Evolutionary conservation across 2,329 filamentous ascomycete genomes (phyloP), one percentile per base, ranked within the genome.

Genomic region (Sclerotinia sclerotiorum): DNA sequence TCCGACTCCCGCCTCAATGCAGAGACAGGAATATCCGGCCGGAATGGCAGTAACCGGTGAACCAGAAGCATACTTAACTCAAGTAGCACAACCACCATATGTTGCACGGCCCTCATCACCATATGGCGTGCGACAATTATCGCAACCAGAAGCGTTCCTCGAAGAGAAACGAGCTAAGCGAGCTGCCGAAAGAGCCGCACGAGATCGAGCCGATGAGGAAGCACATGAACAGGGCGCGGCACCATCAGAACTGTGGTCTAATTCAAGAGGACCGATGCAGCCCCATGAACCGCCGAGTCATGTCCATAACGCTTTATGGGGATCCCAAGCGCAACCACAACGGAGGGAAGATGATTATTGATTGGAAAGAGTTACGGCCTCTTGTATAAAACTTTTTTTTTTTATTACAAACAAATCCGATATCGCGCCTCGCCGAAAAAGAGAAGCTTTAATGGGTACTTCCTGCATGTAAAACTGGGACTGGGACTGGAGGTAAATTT

Each of bases 61-160:
- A 5, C 72, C 73, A 56, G 67, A 69, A 29, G 55, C 71, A n/a
- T 75, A 76, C 66, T 65, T 72, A 17, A 73, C 69, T 52, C 73
- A 73, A 29, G 69, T 69, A 17, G 57, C 68, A 55, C 46, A 46
- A 19, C 42, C 48, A 32, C 69, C 67, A 10, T 72, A 72, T 51
- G 42, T 46, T 17, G 62, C 48, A 17, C 56, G 56, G 15, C 48
- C 56, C 8, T 5, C 39, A 17, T 62, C 55, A 29, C 57, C 68
- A 19, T 54, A 69, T 24, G 24, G 52, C 6, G 46, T 62, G 35
- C 58, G 46, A 24, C 54, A 66, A 48, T 51, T 66, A 44, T 64
- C 70, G 15, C 58, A 69, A 54, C 69, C 72, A 8, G 70, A 74
- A 42, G 49, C 46, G 13, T 74, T 74, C 60, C 61, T 73, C 7